These are phyloP conservation scores for Teunomyces funiuensis DNA, from an alignment of 805 yeast genomes.

Conservation along the genomic window DNA sequence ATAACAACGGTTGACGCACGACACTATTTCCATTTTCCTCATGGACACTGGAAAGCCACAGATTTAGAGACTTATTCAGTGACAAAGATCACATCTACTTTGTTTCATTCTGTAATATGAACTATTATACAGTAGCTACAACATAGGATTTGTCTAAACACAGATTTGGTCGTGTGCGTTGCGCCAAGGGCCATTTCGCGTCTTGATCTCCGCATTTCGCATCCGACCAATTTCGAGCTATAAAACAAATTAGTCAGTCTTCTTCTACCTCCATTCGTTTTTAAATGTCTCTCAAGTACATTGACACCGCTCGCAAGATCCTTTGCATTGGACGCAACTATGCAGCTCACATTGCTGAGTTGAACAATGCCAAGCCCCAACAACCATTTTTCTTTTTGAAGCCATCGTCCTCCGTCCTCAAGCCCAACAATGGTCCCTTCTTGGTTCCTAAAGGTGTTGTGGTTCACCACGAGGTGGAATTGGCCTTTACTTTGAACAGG, in stretches of 20 bases:
- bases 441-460: slow-evolving; percentile 76
- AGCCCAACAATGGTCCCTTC: slow-evolving; percentile 66
- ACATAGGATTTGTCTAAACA: too few species aligned
- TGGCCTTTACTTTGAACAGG: slow-evolving; percentile 74
- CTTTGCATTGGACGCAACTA: slow-evolving; percentile 96
- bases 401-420: slow-evolving; percentile 76
- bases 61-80: too few species aligned
- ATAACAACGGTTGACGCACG: background rate
- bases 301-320: slow-evolving; percentile 69
- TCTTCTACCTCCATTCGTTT: background rate
- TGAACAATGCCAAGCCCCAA: slow-evolving; percentile 75
- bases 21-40: too few species aligned
- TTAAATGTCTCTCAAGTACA: slow-evolving; percentile 39
- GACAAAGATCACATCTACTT: too few species aligned
- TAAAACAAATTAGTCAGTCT: background rate
- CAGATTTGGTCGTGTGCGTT: too few species aligned
- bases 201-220: slow-evolving; percentile 4
- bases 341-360: slow-evolving; percentile 92
- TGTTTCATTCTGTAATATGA: too few species aligned
- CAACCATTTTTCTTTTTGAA: slow-evolving; percentile 93
- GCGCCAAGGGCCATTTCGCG: background rate
- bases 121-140: too few species aligned
- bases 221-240: slow-evolving; percentile 1
- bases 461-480: slow-evolving; percentile 91
- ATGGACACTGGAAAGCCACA: too few species aligned